Evolutionary conservation across 345 rosid species (phyloP).

Genomic region (Populus simonii): DNA sequence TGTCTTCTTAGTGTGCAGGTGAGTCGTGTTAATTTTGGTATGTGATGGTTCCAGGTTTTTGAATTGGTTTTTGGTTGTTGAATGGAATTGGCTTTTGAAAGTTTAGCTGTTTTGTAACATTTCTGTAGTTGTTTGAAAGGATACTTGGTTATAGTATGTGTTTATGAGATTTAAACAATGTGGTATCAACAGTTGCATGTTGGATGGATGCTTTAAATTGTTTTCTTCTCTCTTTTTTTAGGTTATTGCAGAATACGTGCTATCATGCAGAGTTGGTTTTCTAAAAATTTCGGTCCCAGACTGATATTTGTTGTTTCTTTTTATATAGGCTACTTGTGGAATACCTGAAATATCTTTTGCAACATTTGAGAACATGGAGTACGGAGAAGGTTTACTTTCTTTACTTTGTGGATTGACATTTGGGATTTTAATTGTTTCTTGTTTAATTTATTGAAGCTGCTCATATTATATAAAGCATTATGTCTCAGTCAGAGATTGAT

Average conservation of each 20-base stretch:
- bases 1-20: constrained; percentile 97
- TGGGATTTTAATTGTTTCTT: neutral
- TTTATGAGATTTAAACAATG: neutral
- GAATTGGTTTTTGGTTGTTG: no score
- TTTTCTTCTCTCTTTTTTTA: neutral
- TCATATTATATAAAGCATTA: neutral
- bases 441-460: neutral
- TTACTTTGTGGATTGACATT: constrained; percentile 3
- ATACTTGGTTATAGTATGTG: neutral
- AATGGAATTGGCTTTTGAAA: no score
- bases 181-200: neutral
- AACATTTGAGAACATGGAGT: constrained; percentile 97
- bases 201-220: neutral
- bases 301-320: constrained; percentile 27
- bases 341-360: constrained; percentile 89
- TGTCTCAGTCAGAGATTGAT: neutral
- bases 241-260: neutral
- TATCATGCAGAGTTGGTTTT: neutral
- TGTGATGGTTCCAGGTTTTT: neutral
- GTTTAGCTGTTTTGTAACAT: no score
- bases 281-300: neutral
- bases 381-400: constrained; percentile 76
- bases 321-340: constrained; percentile 79
- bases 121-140: neutral
- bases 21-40: constrained; percentile 17